A percentile compares a stretch with the other conserved stretches of the same genome.
Conservation (phyloP, 805 yeast species). For the Groenewaldozyma tartarivorans region DNA sequence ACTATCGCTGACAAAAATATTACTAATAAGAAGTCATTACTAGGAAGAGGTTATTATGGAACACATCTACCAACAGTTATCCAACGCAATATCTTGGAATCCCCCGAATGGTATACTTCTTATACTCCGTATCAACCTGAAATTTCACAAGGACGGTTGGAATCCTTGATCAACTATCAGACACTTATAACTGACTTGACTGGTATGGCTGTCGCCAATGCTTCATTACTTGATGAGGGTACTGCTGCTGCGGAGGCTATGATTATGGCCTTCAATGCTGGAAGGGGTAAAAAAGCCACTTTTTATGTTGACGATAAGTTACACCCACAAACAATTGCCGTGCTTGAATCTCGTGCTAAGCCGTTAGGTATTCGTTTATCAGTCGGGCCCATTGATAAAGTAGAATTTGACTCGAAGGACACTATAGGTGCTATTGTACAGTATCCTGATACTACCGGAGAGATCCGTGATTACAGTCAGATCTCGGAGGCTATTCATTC, state of each 20-base stretch:
- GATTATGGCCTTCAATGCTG: slow-evolving; percentile 64
- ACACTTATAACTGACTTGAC: slow-evolving; percentile 87
- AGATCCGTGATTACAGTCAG: slow-evolving; percentile 41
- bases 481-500: slow-evolving; percentile 60
- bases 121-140: slow-evolving; percentile 99
- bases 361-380: slow-evolving; percentile 61
- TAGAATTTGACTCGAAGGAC: slow-evolving; percentile 25
- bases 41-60: slow-evolving; percentile 93
- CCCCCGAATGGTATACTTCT: slow-evolving; percentile 98
- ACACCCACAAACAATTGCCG: slow-evolving; percentile 81
- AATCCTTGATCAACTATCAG: slow-evolving; percentile 82
- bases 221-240: slow-evolving; percentile 88
- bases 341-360: slow-evolving; percentile 66
- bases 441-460: slow-evolving; percentile 85
- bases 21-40: slow-evolving; percentile 54
- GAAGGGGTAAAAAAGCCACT: slow-evolving; percentile 43
- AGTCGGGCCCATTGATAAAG: slow-evolving; percentile 38
- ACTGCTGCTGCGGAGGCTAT: slow-evolving; percentile 97
- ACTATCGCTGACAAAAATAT: slow-evolving; percentile 68
- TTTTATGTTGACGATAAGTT: slow-evolving; percentile 68
- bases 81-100: slow-evolving; percentile 83
- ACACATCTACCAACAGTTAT: slow-evolving; percentile 86
- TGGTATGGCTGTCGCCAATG: slow-evolving; percentile 90
- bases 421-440: slow-evolving; percentile 81
- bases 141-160: slow-evolving; percentile 92